These are phyloP conservation scores for Malassezia japonica DNA, from an alignment of 1,284 basidiomycete species.

Conservation along the genomic window DNA sequence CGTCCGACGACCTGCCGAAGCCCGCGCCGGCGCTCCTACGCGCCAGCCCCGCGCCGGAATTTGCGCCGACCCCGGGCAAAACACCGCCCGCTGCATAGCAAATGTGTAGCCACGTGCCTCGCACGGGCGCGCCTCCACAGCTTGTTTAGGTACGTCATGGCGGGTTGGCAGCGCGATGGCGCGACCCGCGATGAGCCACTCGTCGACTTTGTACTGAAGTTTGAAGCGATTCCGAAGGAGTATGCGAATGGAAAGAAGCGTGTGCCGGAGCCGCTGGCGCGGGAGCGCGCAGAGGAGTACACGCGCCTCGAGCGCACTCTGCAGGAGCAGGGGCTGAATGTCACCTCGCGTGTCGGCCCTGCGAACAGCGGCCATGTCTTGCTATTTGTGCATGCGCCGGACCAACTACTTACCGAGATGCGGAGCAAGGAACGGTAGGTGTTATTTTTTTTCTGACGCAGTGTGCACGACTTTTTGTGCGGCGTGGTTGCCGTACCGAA, in stretches of 20 bases:
- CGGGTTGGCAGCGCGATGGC: no score
- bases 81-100: no score
- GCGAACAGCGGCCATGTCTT: constrained; percentile 24
- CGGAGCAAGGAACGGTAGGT: constrained; percentile 22
- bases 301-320: constrained; percentile 21
- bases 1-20: no score
- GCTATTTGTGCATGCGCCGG: constrained; percentile 32
- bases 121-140: no score
- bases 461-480: constrained; percentile 30
- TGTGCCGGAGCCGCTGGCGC: constrained; percentile 22
- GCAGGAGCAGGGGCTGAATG: constrained; percentile 24
- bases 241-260: constrained; percentile 5
- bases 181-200: no score
- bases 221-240: constrained; percentile 6
- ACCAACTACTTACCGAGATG: constrained; percentile 17
- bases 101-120: no score
- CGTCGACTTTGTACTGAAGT: constrained; percentile 16
- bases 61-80: no score
- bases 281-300: constrained; percentile 24
- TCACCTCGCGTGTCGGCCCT: constrained; percentile 29
- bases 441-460: not conserved
- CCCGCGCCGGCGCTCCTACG: no score
- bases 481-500: constrained; percentile 25
- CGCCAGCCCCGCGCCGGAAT: no score
- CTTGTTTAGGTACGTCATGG: no score